Percentiles rank a stretch among this genome's conserved stretches.
These are phyloP conservation scores for Sergeia podlipaevii DNA, from an alignment of 208 protist genomes.

Conservation along the genomic window DNA sequence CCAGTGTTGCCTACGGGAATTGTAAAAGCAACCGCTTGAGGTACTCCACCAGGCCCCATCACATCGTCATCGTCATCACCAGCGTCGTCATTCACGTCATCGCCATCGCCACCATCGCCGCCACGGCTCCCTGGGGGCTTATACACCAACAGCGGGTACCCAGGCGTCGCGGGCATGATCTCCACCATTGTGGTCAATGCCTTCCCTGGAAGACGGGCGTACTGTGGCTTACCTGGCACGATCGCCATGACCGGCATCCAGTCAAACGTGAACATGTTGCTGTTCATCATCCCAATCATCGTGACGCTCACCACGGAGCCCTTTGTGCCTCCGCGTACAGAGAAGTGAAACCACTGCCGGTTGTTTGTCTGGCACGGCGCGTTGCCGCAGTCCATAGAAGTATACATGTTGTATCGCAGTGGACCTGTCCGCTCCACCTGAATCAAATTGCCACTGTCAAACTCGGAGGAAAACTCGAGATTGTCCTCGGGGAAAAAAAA, in stretches of 20 bases:
- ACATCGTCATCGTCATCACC: conserved; percentile 13
- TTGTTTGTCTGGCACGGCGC: conserved; percentile 78
- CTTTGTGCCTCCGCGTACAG: conserved; percentile 65
- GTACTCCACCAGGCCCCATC: conserved; percentile 17
- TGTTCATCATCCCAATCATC: conserved; percentile 83
- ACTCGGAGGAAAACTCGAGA: conserved; percentile 83
- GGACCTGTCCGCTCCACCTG: conserved; percentile 74
- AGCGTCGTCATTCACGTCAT: conserved; percentile 12
- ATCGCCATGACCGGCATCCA: conserved; percentile 79
- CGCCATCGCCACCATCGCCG: conserved; percentile 15
- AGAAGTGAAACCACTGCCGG: conserved; percentile 93
- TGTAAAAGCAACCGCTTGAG: not conserved
- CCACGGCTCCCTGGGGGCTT: conserved; percentile 25
- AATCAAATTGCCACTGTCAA: conserved; percentile 91
- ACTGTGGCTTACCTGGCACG: conserved; percentile 50
- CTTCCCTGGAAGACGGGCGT: conserved; percentile 61
- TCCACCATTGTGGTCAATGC: conserved; percentile 51
- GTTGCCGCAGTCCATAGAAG: conserved; percentile 84
- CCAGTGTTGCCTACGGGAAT: conserved; percentile 10
- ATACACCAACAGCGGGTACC: conserved; percentile 65
- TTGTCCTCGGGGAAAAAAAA: conserved; percentile 87
- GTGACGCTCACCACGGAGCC: conserved; percentile 53
- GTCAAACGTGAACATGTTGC: conserved; percentile 81
- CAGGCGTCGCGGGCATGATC: conserved; percentile 72
- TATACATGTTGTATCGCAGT: conserved; percentile 75